Conservation (phyloP, 192 early-diverging fungal species). For the Podila epicladia region DNA sequence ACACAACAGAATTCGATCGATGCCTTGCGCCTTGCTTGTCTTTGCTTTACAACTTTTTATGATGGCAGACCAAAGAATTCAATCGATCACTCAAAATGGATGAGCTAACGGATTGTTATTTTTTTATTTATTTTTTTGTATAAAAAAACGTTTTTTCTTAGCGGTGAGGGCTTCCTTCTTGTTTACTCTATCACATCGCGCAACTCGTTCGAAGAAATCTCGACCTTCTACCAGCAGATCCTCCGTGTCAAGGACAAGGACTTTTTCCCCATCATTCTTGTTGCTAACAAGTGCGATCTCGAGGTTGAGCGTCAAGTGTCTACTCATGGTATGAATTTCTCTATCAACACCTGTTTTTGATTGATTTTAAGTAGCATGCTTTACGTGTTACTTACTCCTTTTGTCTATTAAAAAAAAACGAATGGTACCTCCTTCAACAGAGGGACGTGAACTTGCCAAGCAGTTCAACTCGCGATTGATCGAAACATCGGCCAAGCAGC, state of each 20-base stretch:
- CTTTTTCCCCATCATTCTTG: conserved; percentile 88
- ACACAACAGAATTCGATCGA: too few relatives aligned
- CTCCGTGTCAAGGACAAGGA: conserved; percentile 95
- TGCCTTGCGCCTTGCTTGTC: too few relatives aligned
- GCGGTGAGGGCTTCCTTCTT: conserved; percentile 94
- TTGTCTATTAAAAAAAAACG: too few relatives aligned
- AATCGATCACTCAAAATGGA: too few relatives aligned
- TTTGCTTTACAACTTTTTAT: too few relatives aligned
- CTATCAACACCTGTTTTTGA: not conserved
- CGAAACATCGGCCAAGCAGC: conserved; percentile 89
- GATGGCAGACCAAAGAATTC: too few relatives aligned
- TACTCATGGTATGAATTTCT: conserved; percentile 46
- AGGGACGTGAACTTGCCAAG: conserved; percentile 85
- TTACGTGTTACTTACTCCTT: not conserved
- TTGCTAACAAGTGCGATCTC: conserved; percentile 95
- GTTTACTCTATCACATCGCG: conserved; percentile 95
- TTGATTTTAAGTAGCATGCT: not conserved
- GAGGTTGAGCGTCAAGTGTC: conserved; percentile 86
- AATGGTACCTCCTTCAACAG: conserved; percentile 32
- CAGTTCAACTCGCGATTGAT: conserved; percentile 82
- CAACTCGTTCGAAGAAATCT: conserved; percentile 92
- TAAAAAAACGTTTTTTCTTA: conserved; percentile 46
- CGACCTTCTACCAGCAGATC: conserved; percentile 93
- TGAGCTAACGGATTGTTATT: too few relatives aligned
- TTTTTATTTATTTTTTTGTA: too few relatives aligned